Evolutionary conservation across 148 eudicot genomes (phyloP).

Genomic region (Chenopodium quinoa): DNA sequence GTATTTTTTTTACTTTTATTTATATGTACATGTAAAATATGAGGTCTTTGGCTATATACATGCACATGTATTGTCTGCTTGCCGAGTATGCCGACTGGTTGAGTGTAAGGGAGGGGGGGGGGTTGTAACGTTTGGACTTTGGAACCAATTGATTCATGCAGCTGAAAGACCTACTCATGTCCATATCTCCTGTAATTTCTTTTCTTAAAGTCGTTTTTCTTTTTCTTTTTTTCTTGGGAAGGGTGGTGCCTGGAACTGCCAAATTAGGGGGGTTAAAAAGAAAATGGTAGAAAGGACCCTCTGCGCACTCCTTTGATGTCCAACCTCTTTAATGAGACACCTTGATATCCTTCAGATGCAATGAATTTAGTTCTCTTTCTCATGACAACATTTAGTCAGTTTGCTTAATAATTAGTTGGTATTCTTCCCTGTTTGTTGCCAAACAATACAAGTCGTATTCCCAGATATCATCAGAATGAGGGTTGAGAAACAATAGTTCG

Average conservation of each 20-base stretch:
- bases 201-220: too few species aligned
- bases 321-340: background rate
- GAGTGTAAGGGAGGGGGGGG: too few species aligned
- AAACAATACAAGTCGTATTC: background rate
- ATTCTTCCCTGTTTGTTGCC: background rate
- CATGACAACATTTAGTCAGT: background rate
- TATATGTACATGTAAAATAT: background rate
- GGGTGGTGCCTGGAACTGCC: background rate
- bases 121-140: too few species aligned
- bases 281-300: background rate
- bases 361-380: background rate
- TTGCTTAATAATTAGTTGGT: background rate
- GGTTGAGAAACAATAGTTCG: constrained; percentile 11
- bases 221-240: background rate
- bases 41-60: background rate
- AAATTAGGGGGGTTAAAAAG: background rate
- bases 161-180: too few species aligned
- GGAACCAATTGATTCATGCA: too few species aligned
- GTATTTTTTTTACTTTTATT: background rate
- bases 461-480: background rate
- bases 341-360: background rate
- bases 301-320: background rate
- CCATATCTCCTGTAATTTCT: too few species aligned
- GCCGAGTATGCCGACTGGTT: background rate
- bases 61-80: background rate